Base-by-base conservation (phyloP, 2,329 filamentous ascomycete species). In the Amauroascus verrucosus region DNA sequence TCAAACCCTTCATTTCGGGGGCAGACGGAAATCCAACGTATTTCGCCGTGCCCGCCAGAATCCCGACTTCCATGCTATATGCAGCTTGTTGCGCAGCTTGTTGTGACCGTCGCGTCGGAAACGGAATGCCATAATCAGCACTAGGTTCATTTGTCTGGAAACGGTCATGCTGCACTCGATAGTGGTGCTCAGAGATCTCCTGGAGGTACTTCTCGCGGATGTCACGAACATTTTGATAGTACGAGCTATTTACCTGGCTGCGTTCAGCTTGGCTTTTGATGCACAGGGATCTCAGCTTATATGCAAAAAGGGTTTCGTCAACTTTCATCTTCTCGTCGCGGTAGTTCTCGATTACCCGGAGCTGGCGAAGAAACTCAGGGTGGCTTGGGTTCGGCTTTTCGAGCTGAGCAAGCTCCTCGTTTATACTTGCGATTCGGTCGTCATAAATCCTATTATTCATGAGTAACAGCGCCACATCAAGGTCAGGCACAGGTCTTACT, bases 21-120 rank as follows among this genome's bases (percentile, higher is more conserved):
- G 90, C 93, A 30, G 91, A 90, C 33, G 93, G 93, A 70, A 98
- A 98, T 22, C 93, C 93, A 63, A 95, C 84, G 67, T 96, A 90
- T 71, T 96, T 97, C 33, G 91, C 90, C 49, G 97, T 78, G 35
- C 91, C 91, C 5, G 90, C 84, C 54, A 98, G 74, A 26, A 96
- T 82, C 0, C 90, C 95, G 3, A 98, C 90, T 67, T 98, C 93
- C 59, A 85, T 86, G 67, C 95, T 97, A 73, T 97, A 97, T 45
- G 90, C 86, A 48, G 89, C 80, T 61, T 95, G 90, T 58, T 96
- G 86, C 57, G 82, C 78, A 56, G 95, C 79, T 63, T 91, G 87
- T 62, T 90, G 84, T 26, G 83, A 79, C 57, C 83, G 81, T 58
- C 84, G 83, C 48, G 84, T 81, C 6, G 88, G 86, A 65, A 94